Base-by-base conservation (phyloP, 2,329 filamentous ascomycete genomes). In the Trichophyton rubrum region DNA sequence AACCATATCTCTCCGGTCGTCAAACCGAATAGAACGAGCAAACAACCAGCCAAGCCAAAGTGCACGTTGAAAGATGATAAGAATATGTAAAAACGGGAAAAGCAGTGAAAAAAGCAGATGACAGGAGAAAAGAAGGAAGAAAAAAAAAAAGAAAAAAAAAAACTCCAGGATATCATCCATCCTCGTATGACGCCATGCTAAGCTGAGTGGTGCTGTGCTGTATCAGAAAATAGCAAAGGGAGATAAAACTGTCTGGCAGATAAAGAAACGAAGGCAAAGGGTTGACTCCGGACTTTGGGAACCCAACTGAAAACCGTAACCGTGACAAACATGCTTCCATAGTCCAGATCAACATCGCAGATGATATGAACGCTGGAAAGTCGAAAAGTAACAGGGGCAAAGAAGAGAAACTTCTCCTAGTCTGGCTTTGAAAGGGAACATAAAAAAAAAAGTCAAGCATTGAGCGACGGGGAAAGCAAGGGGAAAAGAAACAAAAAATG, bases 41-140 rank as follows among this genome's bases (percentile, higher is more conserved):
- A 55, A 35, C 27, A 55, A 33, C n/a, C 51, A 35, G 51, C 51
- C 51, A 55, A 55, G 51, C 51, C 51, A 35, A 55, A n/a, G 51
- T 24, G 27, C 22, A 20, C 11, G 30, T 55, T 53, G 47, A 55
- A 35, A 55, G n/a, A n/a, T 27, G 15, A 8, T 43, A 43, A n/a
- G 33, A 20, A 33, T 30, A 35, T n/a, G 49, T n/a, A 11, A n/a
- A 35, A 55, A 11, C 15, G 15, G 33, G 33, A 13, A 33, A 51
- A 22, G n/a, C 4, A 53, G 11, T n/a, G 5, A 35, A n/a, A 35
- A 38, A 35, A 38, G 33, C 33, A 38, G 33, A 30, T 30, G 1
- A 13, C 33, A 13, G 33, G 9, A 0, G 33, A 38, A 0, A 13
- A 30, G 33, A 17, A 38, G 22, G 3, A 17, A n/a, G 22, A 1